A percentile compares a stretch with the other conserved stretches of the same genome.
Evolutionary conservation across 106 monocot species (phyloP).

Genomic region (Alisma plantagoaquatica): DNA sequence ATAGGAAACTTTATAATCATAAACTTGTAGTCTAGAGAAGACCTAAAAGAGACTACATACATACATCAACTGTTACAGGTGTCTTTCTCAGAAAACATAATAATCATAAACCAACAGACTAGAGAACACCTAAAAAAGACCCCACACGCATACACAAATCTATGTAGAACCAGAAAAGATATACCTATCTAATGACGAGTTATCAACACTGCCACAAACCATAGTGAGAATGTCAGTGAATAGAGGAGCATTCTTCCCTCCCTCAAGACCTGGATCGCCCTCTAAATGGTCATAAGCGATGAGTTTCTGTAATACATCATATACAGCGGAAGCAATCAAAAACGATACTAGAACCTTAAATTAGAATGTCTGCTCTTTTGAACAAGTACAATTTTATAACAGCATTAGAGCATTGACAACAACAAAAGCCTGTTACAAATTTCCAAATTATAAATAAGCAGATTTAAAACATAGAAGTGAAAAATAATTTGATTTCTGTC

Average conservation of each 20-base stretch:
- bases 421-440: no score
- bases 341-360: not conserved
- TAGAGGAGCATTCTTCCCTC: conserved; percentile 56
- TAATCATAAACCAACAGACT: no score
- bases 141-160: not conserved
- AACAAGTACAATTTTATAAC: not conserved
- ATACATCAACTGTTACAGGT: no score
- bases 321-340: not conserved
- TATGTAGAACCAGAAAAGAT: not conserved
- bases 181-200: conserved; percentile 87
- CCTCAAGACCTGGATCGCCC: conserved; percentile 89
- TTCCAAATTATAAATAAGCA: no score
- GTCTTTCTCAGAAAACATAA: no score
- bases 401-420: not conserved
- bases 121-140: not conserved
- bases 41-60: no score
- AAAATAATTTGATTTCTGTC: not conserved
- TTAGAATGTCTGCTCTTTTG: no score
- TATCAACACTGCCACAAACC: conserved; percentile 85
- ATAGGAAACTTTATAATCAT: no score
- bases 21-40: no score
- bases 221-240: conserved; percentile 84
- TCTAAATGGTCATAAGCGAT: conserved; percentile 98
- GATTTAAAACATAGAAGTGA: not conserved
- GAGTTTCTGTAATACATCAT: conserved; percentile 76